Base-by-base conservation (phyloP, 208 protist genomes). In the Naegleria lovaniensis region DNA sequence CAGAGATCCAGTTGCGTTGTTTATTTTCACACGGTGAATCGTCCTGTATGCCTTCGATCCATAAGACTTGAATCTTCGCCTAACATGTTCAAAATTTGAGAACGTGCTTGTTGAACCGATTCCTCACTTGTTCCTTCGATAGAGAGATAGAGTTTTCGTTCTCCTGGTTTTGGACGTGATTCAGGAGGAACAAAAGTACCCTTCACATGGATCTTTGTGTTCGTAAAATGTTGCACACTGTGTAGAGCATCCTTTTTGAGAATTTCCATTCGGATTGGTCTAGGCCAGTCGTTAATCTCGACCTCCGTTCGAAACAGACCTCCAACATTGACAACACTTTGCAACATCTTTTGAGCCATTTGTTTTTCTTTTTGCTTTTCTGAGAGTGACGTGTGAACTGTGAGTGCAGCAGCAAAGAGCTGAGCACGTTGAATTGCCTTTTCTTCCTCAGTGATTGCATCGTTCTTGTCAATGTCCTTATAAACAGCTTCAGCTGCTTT, bases 281-380 rank as follows among this genome's bases (percentile, higher is more conserved):
- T 0, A 33, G 88, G 41, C 11, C 16, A 90, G 33, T 90, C 88
- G 59, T 90, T 90, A 11, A 90, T 59, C 51, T 90, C 88, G 51
- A 90, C 41, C n/a, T 90, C 88, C 6, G 39, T 48, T 41, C n/a
- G 0, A 36, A 36, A 89, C 6, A 84, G 16, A 79, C 67, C 67
- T 36, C n/a, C n/a, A 33, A 36, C 7, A 36, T 36, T 36, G 5
- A 79, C 29, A 79, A 79, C 29, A 36, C 29, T 13, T 36, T 25
- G 6, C 9, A 79, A 36, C 19, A 79, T 79, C 29, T 13, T 36
- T 79, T 79, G 67, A 36, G 16, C 16, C 9, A 41, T 7, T 19
- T 16, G 9, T 84, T 84, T 84, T 84, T 84, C 76, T 84, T 84
- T 38, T 84, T 86, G n/a, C n/a, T 48, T 33, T 51, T 22, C 36